phyloP scores from a whole-genome alignment of 805 yeast genomes.

The Saccharomyces jurei region DNA sequence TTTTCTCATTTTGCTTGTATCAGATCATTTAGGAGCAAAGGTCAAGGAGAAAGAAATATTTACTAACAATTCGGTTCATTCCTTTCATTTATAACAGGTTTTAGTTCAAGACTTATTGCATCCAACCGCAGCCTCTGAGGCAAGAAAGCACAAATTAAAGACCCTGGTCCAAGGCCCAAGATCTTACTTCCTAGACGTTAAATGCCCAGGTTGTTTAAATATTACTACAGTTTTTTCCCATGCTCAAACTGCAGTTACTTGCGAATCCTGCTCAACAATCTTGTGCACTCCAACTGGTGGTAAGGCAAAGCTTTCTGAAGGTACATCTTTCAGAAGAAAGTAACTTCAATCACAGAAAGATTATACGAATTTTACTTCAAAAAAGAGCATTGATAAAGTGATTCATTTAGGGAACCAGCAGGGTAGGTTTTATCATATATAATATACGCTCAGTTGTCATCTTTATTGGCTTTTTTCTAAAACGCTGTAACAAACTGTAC shows the following conservation, averaged over 20 bases:
- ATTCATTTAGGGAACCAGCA: neutral
- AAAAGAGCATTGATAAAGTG: neutral
- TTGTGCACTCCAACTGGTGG: conserved; percentile 99
- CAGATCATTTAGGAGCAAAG: neutral
- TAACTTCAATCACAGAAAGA: conserved; percentile 33
- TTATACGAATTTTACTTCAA: neutral
- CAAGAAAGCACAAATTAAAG: conserved; percentile 94
- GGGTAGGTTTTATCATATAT: neutral
- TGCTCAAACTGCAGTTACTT: conserved; percentile 99
- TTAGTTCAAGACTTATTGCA: conserved; percentile 97
- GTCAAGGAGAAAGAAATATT: neutral
- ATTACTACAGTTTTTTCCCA: conserved; percentile 99
- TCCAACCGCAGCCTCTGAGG: conserved; percentile 97
- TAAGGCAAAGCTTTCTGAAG: conserved; percentile 98
- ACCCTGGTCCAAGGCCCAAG: conserved; percentile 95
- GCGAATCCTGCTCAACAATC: conserved; percentile 97
- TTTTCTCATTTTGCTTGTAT: neutral
- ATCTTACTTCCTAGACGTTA: conserved; percentile 99
- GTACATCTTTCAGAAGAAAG: conserved; percentile 99
- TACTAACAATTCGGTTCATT: conserved; percentile 17
- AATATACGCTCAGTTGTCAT: neutral
- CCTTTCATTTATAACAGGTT: conserved; percentile 45
- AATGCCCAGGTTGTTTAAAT: conserved; percentile 98
- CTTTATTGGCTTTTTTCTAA: neutral
- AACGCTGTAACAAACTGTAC: neutral